Evolutionary conservation across 2,329 filamentous ascomycete species (phyloP), one percentile per base, ranked within the genome.

Genomic region (Neophaeococcomyces aloes): DNA sequence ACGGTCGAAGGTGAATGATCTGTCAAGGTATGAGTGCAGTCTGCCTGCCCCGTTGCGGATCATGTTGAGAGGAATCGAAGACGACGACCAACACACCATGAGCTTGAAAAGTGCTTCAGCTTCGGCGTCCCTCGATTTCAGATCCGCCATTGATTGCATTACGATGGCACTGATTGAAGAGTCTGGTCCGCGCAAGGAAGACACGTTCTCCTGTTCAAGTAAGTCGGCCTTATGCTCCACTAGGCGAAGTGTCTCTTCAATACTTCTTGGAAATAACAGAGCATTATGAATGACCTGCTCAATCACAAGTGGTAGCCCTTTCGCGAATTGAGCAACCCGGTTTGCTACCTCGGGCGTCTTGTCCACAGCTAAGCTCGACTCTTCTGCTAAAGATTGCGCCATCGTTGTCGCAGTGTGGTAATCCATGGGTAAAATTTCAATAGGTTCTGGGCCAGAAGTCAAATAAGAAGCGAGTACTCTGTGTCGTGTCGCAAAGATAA

Each of bases 211-310:
- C 18, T 43, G 40, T 23, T 18, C 34, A 3, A 43, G 31, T 17
- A 43, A 25, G 7, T 29, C 30, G n/a, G 30, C 15, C 7, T 36
- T 43, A 10, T 25, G 7, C 4, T n/a, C 19, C 13, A 43, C 40
- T 8, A 15, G n/a, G 15, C 27, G 29, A 4, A 43, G 18, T 15
- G 33, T 36, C 8, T 17, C 25, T 15, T 4, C 6, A 5, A 43
- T n/a, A n/a, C 11, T 35, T 13, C 18, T 3, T 36, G 23, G 4
- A 10, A 8, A 10, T 4, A 43, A 21, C 13, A 34, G 3, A 7
- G 40, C 40, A 15, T 35, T 34, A 7, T 34, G 21, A 36, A 43
- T 30, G 40, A 36, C 18, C 15, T 43, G 40, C 21, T 43, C 40
- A 17, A 43, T 43, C 11, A 36, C 10, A 8, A 43, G n/a, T 15